phyloP scores from a whole-genome alignment of 306 rosid genomes.

The Lathyrus oleraceus region DNA sequence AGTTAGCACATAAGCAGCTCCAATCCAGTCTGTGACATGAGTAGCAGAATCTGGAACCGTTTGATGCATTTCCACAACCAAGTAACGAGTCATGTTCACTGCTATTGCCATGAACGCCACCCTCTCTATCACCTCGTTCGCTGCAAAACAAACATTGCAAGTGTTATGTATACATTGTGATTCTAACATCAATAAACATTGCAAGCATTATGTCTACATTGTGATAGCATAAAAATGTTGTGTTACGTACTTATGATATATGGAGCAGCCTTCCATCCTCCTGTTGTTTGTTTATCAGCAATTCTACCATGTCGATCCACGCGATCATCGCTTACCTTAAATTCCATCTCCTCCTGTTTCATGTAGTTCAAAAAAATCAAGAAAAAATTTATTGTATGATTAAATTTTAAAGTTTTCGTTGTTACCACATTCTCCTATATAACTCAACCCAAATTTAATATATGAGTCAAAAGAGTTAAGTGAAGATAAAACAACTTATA shows the following conservation, averaged over 20 bases:
- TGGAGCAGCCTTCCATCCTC: constrained; percentile 70
- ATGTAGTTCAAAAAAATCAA: not conserved
- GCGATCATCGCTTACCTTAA: constrained; percentile 50
- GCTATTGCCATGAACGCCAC: constrained; percentile 52
- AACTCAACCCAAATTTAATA: too few species aligned
- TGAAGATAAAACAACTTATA: too few species aligned
- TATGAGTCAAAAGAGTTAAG: too few species aligned
- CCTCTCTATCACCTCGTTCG: constrained; percentile 62
- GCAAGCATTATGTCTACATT: not conserved
- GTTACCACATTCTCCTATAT: too few species aligned
- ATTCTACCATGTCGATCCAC: constrained; percentile 46
- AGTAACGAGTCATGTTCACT: constrained; percentile 56
- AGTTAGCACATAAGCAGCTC: constrained; percentile 57
- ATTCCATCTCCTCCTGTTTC: constrained; percentile 36
- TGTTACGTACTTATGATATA: constrained; percentile 47
- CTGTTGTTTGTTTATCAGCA: constrained; percentile 53
- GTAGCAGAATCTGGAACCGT: constrained; percentile 56
- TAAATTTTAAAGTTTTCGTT: too few species aligned
- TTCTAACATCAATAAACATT: not conserved
- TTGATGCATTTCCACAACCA: constrained; percentile 49
- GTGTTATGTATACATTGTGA: too few species aligned
- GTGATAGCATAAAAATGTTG: not conserved
- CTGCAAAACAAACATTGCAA: constrained; percentile 15
- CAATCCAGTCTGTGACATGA: constrained; percentile 59
- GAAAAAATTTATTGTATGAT: too few species aligned